phyloP scores from a whole-genome alignment of 1,139 yeast species.

The Suhomyces maxii region DNA sequence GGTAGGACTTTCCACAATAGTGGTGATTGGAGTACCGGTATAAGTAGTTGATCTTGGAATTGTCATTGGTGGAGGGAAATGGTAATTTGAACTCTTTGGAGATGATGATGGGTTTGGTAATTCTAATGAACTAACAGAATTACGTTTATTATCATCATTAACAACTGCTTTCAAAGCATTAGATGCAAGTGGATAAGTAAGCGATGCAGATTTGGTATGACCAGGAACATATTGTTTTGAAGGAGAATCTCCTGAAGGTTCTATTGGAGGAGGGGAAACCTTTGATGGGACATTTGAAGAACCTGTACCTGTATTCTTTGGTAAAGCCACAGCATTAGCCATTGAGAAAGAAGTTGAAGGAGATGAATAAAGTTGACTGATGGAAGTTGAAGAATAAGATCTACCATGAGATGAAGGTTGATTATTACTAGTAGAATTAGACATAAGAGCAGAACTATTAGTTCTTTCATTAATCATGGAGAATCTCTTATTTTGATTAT shows the following conservation, averaged over 20 bases:
- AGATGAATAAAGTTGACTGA: conserved; percentile 43
- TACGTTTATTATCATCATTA: conserved; percentile 31
- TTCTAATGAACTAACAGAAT: conserved; percentile 22
- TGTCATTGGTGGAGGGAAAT: conserved; percentile 17
- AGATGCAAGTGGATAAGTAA: conserved; percentile 53
- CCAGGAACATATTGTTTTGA: conserved; percentile 27
- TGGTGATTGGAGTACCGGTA: conserved; percentile 41
- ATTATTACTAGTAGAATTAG: conserved; percentile 13
- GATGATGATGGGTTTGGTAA: conserved; percentile 11
- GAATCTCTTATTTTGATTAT: conserved; percentile 35
- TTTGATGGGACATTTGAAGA: conserved; percentile 1
- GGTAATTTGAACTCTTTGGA: conserved; percentile 9
- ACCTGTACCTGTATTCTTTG: conserved; percentile 11
- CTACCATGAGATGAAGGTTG: conserved; percentile 27
- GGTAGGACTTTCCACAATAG: conserved; percentile 50
- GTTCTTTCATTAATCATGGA: conserved; percentile 50
- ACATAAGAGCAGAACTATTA: conserved; percentile 36
- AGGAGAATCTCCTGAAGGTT: conserved; percentile 17
- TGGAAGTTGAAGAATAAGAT: conserved; percentile 47
- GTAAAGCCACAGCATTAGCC: conserved; percentile 47
- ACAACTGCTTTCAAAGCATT: conserved; percentile 69
- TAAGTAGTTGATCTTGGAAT: conserved; percentile 45
- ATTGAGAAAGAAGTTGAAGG: conserved; percentile 56
- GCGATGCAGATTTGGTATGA: conserved; percentile 38
- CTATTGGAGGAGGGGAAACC: conserved; percentile 1